Base-by-base conservation (phyloP, 176 grass and related monocot genomes). In the Areca catechu region DNA sequence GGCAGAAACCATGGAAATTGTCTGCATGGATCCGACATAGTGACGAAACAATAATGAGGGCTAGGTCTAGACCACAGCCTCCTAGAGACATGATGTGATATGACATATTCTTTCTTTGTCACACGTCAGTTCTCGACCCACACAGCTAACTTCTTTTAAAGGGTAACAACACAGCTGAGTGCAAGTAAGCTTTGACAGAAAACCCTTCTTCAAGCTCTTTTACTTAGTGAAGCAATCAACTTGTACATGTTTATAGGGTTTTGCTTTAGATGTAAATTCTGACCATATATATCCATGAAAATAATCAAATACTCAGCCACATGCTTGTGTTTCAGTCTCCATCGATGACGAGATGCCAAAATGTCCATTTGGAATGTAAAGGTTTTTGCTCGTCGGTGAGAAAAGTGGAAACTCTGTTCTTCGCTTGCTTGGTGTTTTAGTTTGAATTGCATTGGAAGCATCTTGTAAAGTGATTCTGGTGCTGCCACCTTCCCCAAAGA, bases 1-100 rank as follows among this genome's bases (percentile, higher is more conserved):
- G 94, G 94, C 94, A 98, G 70, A 98, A 98, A 63, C 94, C 94
- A 0, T 98, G 94, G 94, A 92, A 80, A 77, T 74, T 98, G 56
- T 98, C 94, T 5, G 88, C 92, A 49, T 79, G 80, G 67, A 98
- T 98, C 22, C 81, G 88, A 9, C 81, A 93, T 56, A 93, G 81
- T 3, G 94, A 98, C 15, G 79, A 98, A 76, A 93, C 78, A 0
- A 81, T 98, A 25, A 83, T 78, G 18, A 73, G 88, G 49, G 17
- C 81, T 5, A 78, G 83, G 7, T 84, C 81, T 50, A 98, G 88
- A 98, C 78, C 66, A 16, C 73, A 72, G 16, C 53, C 72, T 68
- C 80, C 79, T 80, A 43, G 55, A 63, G 56, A 65, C 3, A 20
- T 57, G 37, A 50, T 69, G 53, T 73, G 58, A 57, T 29, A 5